Percentiles rank a stretch among this genome's conserved stretches.
phyloP scores from a whole-genome alignment of 2,329 filamentous ascomycete species.

The Metarhizium rileyi region DNA sequence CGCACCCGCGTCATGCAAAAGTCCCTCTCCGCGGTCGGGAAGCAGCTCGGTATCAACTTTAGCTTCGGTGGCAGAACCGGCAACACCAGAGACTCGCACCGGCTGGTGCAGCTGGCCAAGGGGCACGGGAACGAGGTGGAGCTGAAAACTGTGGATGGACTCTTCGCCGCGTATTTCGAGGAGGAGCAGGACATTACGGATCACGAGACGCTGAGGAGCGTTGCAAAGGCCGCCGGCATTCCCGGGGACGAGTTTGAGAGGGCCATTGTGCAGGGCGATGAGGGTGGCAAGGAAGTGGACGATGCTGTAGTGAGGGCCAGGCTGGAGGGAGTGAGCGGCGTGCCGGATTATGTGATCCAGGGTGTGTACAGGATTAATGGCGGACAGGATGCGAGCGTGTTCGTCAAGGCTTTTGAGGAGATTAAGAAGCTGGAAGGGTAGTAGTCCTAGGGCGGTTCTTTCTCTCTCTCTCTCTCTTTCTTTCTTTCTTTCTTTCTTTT shows the following conservation, averaged over 20 bases:
- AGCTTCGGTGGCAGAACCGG: constrained; percentile 41
- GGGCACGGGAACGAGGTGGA: constrained; percentile 40
- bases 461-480: too few relatives aligned
- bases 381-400: constrained; percentile 55
- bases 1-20: constrained; percentile 32
- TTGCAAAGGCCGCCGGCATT: constrained; percentile 34
- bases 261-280: constrained; percentile 33
- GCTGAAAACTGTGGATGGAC: constrained; percentile 40
- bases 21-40: constrained; percentile 21
- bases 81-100: constrained; percentile 36
- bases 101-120: constrained; percentile 39
- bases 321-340: constrained; percentile 42
- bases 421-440: constrained; percentile 28
- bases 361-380: constrained; percentile 57
- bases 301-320: constrained; percentile 18
- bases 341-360: constrained; percentile 67
- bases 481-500: too few relatives aligned
- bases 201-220: constrained; percentile 24
- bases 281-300: constrained; percentile 34
- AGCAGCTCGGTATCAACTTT: constrained; percentile 30
- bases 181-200: constrained; percentile 33
- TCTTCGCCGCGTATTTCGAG: constrained; percentile 35
- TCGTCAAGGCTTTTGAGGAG: constrained; percentile 55
- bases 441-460: too few relatives aligned
- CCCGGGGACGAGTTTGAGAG: constrained; percentile 26